These are phyloP conservation scores for Kwoniella bestiolae DNA, from an alignment of 768 basidiomycete species.

Conservation along the genomic window DNA sequence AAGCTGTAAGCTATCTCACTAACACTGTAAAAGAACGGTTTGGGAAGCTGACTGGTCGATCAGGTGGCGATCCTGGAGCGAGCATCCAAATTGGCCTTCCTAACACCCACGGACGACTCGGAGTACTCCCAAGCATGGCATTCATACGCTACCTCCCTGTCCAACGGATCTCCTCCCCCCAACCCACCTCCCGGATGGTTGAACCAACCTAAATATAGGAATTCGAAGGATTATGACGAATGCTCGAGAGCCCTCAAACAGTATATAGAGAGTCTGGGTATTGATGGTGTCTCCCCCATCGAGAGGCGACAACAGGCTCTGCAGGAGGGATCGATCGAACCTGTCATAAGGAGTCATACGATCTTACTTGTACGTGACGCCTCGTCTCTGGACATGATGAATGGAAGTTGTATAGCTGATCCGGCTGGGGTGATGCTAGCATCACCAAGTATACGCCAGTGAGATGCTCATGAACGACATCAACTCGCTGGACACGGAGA, in stretches of 20 bases:
- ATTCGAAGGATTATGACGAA: conserved; percentile 35
- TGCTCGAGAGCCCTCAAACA: conserved; percentile 40
- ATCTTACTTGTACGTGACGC: conserved; percentile 36
- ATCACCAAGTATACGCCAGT: conserved; percentile 38
- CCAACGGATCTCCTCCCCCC: conserved; percentile 3
- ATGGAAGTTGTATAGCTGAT: too few relatives aligned
- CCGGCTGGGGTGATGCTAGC: conserved; percentile 20
- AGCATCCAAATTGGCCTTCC: conserved; percentile 45
- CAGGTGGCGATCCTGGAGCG: conserved; percentile 41
- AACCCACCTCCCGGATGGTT: conserved; percentile 34
- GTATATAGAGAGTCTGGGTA: conserved; percentile 30
- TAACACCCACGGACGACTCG: conserved; percentile 38
- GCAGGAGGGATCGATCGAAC: conserved; percentile 27
- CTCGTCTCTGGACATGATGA: too few relatives aligned
- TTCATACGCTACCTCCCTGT: conserved; percentile 10
- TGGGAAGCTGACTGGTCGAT: neutral
- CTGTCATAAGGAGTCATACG: conserved; percentile 30
- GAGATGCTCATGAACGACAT: conserved; percentile 48
- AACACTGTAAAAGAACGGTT: neutral
- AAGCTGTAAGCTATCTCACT: conserved; percentile 21
- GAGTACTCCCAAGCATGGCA: conserved; percentile 39
- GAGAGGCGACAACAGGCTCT: conserved; percentile 31
- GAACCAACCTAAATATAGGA: conserved; percentile 44
- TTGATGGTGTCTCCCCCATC: conserved; percentile 42
- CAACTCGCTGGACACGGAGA: conserved; percentile 47